phyloP scores from a whole-genome alignment of 2,329 filamentous ascomycete genomes.

The Aureobasidium sp. region DNA sequence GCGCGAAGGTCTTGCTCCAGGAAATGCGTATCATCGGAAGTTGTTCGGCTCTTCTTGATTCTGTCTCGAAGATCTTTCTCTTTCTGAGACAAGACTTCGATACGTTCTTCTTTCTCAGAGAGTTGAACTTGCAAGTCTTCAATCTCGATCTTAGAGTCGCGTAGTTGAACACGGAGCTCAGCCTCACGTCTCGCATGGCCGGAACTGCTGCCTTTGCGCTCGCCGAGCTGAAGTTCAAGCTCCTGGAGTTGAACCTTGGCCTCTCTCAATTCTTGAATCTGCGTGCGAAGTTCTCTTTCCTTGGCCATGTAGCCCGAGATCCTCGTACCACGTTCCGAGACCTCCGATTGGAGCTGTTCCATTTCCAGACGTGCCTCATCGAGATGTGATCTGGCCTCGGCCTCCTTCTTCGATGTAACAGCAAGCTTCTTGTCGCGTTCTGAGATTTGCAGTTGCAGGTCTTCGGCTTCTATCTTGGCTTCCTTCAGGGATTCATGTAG shows the following conservation, averaged over 20 bases:
- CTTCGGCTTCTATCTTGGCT: conserved; percentile 47
- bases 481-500: conserved; percentile 55
- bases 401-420: conserved; percentile 49
- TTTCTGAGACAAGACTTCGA: conserved; percentile 31
- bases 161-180: conserved; percentile 32
- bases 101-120: conserved; percentile 36
- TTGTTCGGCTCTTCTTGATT: conserved; percentile 23
- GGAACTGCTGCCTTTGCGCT: conserved; percentile 30
- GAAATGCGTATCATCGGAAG: conserved; percentile 24
- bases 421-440: conserved; percentile 62
- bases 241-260: conserved; percentile 28
- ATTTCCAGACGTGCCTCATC: conserved; percentile 45
- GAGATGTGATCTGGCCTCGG: conserved; percentile 58
- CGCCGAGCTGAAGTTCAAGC: conserved; percentile 42
- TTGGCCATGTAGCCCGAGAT: conserved; percentile 23
- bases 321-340: conserved; percentile 36
- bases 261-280: conserved; percentile 27
- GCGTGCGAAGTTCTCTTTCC: conserved; percentile 34
- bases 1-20: conserved; percentile 35
- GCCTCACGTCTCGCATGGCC: conserved; percentile 32
- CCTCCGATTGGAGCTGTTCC: conserved; percentile 50
- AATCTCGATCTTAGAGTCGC: conserved; percentile 29
- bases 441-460: conserved; percentile 62
- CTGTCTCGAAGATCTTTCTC: conserved; percentile 35
- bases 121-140: conserved; percentile 33